Base-by-base conservation (phyloP, 805 yeast genomes). In the Cyberlindnera meyerae region DNA sequence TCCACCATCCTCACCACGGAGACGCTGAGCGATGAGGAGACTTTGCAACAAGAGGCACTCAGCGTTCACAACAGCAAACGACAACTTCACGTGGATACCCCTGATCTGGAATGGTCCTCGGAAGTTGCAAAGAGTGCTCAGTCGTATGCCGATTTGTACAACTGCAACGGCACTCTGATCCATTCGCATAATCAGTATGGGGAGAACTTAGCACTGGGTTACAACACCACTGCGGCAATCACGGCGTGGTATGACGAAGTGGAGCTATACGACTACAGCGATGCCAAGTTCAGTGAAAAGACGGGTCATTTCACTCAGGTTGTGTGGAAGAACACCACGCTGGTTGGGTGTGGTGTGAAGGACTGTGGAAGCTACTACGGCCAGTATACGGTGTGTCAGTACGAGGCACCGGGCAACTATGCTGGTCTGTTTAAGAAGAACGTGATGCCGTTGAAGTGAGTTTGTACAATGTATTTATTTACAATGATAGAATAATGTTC, bases 271-370 rank as follows among this genome's bases (percentile, higher is more conserved):
- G 60, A 71, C 51, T 82, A 70, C 60, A 52, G 63, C 22, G 62
- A 65, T 36, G 74, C 77, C 4, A 68, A 61, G 2, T 72, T 65
- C 59, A 49, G 67, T 29, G 62, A 53, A 21, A 51, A 56, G 2
- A 75, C 88, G 12, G 90, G 89, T 13, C 95, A 84, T 60, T 84
- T 83, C 62, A 82, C 94, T 15, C 93, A 83, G 58, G 64, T 85
- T 31, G 75, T 85, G 22, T 85, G 95, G 95, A 71, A 68, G 45
- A 57, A 63, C 18, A 65, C 85, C 21, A 66, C 77, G 8, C 57
- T 66, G 45, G 39, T 85, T 12, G 95, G 94, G 14, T 85, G 95
- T 64, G 93, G 82, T 16, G 62, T 62, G 52, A 71, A 72, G 48
- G 62, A 70, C 44, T 84, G 94, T 57, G 62, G 73, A 21, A 40